Percentiles rank a stretch among this genome's conserved stretches.
Conservation (phyloP, 495 filamentous ascomycete species). For the Achaetomiella virescens region DNA sequence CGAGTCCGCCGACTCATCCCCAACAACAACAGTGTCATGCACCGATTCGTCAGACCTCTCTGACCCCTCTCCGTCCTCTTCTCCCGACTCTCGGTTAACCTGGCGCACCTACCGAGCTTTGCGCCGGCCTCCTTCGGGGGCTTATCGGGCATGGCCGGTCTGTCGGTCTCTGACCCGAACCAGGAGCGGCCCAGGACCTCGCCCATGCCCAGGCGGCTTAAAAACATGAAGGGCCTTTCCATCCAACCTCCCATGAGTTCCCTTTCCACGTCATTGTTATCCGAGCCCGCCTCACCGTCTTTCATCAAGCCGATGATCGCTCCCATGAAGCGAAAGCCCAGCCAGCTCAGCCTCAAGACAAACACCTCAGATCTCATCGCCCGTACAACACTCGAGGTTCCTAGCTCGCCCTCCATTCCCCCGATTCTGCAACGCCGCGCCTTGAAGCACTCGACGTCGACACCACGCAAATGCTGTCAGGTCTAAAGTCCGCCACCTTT, state of each 20-base stretch:
- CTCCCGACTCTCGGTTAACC: constrained; percentile 74
- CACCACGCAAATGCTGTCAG: constrained; percentile 50
- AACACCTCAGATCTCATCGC: constrained; percentile 45
- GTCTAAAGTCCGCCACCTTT: constrained; percentile 46
- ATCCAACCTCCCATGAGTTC: constrained; percentile 66
- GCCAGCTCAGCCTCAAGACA: constrained; percentile 62
- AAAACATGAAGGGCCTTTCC: constrained; percentile 91
- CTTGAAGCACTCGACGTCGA: constrained; percentile 51
- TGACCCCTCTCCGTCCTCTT: constrained; percentile 87
- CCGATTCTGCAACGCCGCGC: constrained; percentile 49
- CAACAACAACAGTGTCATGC: constrained; percentile 91
- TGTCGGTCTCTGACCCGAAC: constrained; percentile 35
- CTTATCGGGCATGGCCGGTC: constrained; percentile 38
- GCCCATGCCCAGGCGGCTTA: constrained; percentile 66
- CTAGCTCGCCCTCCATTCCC: constrained; percentile 38
- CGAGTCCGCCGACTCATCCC: constrained; percentile 87
- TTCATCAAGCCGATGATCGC: constrained; percentile 72
- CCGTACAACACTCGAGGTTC: constrained; percentile 37
- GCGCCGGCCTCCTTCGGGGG: constrained; percentile 41
- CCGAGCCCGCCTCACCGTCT: constrained; percentile 73
- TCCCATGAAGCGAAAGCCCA: constrained; percentile 66
- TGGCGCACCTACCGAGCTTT: constrained; percentile 53
- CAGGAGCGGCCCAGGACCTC: constrained; percentile 53
- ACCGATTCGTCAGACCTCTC: constrained; percentile 81
- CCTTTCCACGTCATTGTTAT: constrained; percentile 42